These are phyloP conservation scores for Mucor lusitanicus DNA, from an alignment of 371 early-diverging fungal species.

Conservation along the genomic window DNA sequence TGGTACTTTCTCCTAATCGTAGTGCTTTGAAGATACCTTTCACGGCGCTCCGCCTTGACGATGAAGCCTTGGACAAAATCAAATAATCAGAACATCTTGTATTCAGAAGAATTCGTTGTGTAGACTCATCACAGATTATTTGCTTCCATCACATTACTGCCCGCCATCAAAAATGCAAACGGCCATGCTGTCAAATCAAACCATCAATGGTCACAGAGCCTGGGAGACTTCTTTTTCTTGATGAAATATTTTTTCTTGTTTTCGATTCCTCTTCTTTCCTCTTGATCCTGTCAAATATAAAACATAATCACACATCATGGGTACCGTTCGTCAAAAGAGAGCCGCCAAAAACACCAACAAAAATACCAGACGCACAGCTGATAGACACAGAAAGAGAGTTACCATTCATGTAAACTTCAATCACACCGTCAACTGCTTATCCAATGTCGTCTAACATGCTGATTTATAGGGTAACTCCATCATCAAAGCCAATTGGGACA, in stretches of 20 bases:
- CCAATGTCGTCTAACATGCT: background rate
- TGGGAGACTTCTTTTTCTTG: background rate
- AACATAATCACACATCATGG: slow-evolving; percentile 25
- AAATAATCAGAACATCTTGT: no score
- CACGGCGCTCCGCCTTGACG: no score
- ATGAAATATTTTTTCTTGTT: background rate
- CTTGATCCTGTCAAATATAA: background rate
- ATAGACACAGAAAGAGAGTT: slow-evolving; percentile 55
- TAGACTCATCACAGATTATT: no score
- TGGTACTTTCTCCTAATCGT: no score
- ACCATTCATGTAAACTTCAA: slow-evolving; percentile 44
- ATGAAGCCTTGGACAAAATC: no score
- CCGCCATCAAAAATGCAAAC: no score
- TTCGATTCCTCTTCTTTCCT: background rate
- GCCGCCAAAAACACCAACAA: slow-evolving; percentile 35
- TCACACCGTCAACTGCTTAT: background rate
- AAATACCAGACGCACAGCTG: slow-evolving; percentile 54
- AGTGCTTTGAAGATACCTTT: no score
- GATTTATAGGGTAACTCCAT: slow-evolving; percentile 52
- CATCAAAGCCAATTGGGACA: slow-evolving; percentile 75
- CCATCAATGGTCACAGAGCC: background rate
- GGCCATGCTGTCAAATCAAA: background rate
- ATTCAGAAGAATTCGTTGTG: no score
- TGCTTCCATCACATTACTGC: no score
- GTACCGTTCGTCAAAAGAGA: slow-evolving; percentile 43